Percentiles rank a stretch among this genome's conserved stretches.
These are phyloP conservation scores for Cyberlindnera saturnus DNA, from an alignment of 805 yeast species.

Conservation along the genomic window DNA sequence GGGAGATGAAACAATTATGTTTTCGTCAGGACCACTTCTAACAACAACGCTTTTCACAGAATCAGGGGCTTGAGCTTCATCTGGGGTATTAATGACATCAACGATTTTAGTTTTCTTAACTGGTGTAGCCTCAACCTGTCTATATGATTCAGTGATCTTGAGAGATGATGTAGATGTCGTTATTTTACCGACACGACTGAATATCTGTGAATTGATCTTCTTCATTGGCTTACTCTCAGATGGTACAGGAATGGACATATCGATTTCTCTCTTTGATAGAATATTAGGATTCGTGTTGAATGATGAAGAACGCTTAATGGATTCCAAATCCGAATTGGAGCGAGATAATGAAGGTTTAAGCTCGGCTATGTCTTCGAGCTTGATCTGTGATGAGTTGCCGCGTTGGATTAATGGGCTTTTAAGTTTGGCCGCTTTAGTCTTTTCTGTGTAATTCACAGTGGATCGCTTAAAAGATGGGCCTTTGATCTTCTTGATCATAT, in stretches of 20 bases:
- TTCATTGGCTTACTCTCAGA: conserved; percentile 7
- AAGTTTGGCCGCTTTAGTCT: not conserved
- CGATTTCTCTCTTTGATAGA: conserved; percentile 22
- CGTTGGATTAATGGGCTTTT: conserved; percentile 12
- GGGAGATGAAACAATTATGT: conserved; percentile 11
- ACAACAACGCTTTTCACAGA: conserved; percentile 4
- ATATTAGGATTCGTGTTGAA: conserved; percentile 15
- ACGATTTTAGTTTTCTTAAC: conserved; percentile 17
- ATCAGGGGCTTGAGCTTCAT: not conserved
- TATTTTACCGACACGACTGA: conserved; percentile 24
- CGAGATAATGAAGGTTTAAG: conserved; percentile 12
- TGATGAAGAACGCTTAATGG: conserved; percentile 19
- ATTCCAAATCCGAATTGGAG: conserved; percentile 19
- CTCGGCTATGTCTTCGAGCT: conserved; percentile 19
- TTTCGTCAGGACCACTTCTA: not conserved
- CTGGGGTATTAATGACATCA: conserved; percentile 16
- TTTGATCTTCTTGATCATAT: conserved; percentile 41
- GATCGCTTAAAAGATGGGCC: conserved; percentile 24
- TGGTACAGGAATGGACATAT: conserved; percentile 19
- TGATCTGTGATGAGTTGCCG: conserved; percentile 12
- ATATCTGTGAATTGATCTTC: conserved; percentile 17
- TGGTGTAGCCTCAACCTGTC: conserved; percentile 25
- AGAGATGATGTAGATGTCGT: conserved; percentile 4
- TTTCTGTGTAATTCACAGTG: conserved; percentile 1
- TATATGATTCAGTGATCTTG: conserved; percentile 10